Evolutionary conservation across 371 early-diverging fungal species (phyloP), one percentile per base, ranked within the genome.

Genomic region (Gilbertella persicaria): DNA sequence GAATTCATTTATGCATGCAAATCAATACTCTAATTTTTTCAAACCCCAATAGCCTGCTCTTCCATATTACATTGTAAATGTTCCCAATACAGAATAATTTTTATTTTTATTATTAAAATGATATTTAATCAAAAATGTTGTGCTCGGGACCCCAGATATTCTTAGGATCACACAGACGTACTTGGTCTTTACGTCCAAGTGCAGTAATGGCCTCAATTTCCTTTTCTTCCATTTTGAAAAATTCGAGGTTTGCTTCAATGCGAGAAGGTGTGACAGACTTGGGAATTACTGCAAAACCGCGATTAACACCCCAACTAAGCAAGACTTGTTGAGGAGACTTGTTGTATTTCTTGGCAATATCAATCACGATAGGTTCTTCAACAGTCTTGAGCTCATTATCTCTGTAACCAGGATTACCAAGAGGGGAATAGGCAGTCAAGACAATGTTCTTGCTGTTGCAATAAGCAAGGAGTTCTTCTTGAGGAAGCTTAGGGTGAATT

Each of bases 281-380:
- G 20, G 86, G 85, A 55, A 85, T 82, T 1, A 80, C 83, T 19
- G 74, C 71, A 58, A 78, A 66, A 20, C 84, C 83, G 40, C 89
- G 84, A 49, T 87, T 78, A 24, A 89, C 56, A n/a, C 78, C 83
- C 91, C 92, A 96, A 36, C 85, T 82, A 14, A 96, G 62, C 3
- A 88, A 50, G 14, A 92, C 82, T 64, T 92, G 91, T 10, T 85
- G 87, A 23, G 86, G 75, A 5, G 83, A 59, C 53, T 83, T 85
- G 44, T 79, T 71, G 66, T 90, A 79, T 53, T 85, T 86, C 51
- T 82, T 60, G n/a, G 92, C 89, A 25, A 90, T 75, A 43, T 83
- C 67, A 33, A 61, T 12, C 6, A 64, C 33, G 10, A 49, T 33
- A 36, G 71, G 75, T 13, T 72, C 57, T 13, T 72, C 64, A 19